phyloP scores from a whole-genome alignment of 2,329 filamentous ascomycete genomes.

The Xylaria sp. region DNA sequence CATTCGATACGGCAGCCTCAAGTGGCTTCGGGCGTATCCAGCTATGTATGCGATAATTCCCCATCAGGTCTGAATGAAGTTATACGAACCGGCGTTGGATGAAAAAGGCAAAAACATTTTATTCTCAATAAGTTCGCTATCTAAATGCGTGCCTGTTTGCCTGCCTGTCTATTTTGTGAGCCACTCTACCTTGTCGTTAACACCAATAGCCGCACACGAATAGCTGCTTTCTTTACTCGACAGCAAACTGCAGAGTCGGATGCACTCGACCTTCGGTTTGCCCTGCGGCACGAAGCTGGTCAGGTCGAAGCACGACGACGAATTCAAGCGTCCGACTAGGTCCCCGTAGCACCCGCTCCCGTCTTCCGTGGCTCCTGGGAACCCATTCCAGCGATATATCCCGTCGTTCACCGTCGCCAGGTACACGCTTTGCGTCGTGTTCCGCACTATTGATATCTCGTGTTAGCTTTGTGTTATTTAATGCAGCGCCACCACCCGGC shows the following conservation, averaged over 20 bases:
- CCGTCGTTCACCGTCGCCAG: conserved; percentile 39
- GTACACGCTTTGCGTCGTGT: conserved; percentile 39
- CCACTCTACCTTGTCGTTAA: conserved; percentile 4
- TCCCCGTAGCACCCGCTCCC: conserved; percentile 35
- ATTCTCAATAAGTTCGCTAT: neutral
- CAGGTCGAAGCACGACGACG: conserved; percentile 37
- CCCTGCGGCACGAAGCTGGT: conserved; percentile 13
- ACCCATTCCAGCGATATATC: conserved; percentile 42
- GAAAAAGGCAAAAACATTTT: neutral
- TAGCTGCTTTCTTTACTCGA: conserved; percentile 14
- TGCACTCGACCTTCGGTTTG: conserved; percentile 31
- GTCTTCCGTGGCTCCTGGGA: conserved; percentile 24
- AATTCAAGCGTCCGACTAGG: conserved; percentile 30
- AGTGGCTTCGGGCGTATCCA: conserved; percentile 13
- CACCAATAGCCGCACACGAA: conserved; percentile 35
- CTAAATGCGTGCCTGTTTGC: neutral
- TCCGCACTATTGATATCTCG: conserved; percentile 32
- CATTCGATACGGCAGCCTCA: conserved; percentile 15
- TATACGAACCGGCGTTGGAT: neutral
- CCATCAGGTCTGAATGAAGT: conserved; percentile 17
- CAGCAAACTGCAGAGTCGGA: conserved; percentile 40
- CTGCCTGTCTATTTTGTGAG: neutral
- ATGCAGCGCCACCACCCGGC: too few relatives aligned
- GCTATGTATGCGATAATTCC: conserved; percentile 28
- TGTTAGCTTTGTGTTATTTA: neutral